Percentiles rank a stretch among this genome's conserved stretches.
Conservation (phyloP, 1,284 basidiomycete genomes). For the Naganishia albida region DNA sequence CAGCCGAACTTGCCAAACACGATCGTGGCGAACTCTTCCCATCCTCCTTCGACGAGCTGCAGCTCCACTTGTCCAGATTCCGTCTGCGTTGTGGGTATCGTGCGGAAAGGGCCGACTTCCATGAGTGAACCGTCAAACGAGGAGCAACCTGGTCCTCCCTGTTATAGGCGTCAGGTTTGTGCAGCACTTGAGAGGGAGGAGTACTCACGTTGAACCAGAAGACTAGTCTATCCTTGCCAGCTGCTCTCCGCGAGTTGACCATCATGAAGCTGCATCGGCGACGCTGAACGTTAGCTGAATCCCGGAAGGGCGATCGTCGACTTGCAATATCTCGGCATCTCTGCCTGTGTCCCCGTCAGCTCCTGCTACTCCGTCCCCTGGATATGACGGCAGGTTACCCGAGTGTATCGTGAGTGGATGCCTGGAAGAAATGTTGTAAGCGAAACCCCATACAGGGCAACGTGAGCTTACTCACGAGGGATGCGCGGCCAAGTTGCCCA, state of each 20-base stretch:
- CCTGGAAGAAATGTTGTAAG: slow-evolving; percentile 56
- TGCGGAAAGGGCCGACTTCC: slow-evolving; percentile 91
- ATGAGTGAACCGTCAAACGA: slow-evolving; percentile 97
- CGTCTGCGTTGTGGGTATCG: slow-evolving; percentile 55
- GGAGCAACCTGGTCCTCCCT: slow-evolving; percentile 95
- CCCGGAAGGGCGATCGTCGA: not conserved
- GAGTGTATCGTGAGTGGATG: slow-evolving; percentile 77
- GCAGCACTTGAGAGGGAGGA: not conserved
- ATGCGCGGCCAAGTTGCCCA: slow-evolving; percentile 61
- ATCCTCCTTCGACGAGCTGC: slow-evolving; percentile 79
- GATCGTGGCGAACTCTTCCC: slow-evolving; percentile 98
- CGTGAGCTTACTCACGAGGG: slow-evolving; percentile 45
- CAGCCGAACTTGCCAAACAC: slow-evolving; percentile 71
- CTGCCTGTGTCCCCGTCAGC: slow-evolving; percentile 48
- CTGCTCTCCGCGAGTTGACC: slow-evolving; percentile 79
- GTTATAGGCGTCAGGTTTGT: slow-evolving; percentile 8
- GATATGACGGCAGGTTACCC: slow-evolving; percentile 78
- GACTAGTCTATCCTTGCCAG: slow-evolving; percentile 83
- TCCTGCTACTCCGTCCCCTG: slow-evolving; percentile 57
- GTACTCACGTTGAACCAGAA: slow-evolving; percentile 90
- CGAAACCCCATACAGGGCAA: too few relatives aligned
- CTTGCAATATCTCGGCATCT: slow-evolving; percentile 53
- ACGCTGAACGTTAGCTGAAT: not conserved
- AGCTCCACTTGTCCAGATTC: slow-evolving; percentile 68
- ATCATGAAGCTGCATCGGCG: slow-evolving; percentile 73